These are phyloP conservation scores for Mytilinidion resinicola DNA, from an alignment of 495 filamentous ascomycete genomes.

Conservation along the genomic window DNA sequence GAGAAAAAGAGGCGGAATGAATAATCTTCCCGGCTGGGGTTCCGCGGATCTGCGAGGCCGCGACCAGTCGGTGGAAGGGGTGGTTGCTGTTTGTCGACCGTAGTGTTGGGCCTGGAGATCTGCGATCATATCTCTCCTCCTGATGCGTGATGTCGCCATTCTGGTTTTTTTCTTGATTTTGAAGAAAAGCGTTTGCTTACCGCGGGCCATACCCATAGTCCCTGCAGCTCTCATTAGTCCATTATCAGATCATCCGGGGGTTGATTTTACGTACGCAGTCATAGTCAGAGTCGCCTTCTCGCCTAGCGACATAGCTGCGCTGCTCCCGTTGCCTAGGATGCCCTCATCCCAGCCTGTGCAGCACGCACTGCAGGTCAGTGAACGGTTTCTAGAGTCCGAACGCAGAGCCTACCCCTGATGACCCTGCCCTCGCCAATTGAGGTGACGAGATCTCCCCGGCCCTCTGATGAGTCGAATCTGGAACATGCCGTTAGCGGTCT, in stretches of 20 bases:
- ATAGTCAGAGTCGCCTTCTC: constrained; percentile 29
- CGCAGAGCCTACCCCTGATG: constrained; percentile 22
- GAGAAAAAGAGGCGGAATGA: no score
- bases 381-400: not conserved
- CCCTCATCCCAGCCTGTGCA: constrained; percentile 32
- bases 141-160: no score
- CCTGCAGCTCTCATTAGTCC: constrained; percentile 6
- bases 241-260: not conserved
- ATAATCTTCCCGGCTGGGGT: no score
- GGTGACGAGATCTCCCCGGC: constrained; percentile 24
- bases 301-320: constrained; percentile 25
- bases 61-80: no score
- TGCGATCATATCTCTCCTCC: no score
- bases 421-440: constrained; percentile 24
- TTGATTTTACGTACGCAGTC: constrained; percentile 23
- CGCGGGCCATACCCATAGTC: constrained; percentile 27
- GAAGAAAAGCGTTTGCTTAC: constrained; percentile 14
- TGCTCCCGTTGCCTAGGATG: constrained; percentile 19
- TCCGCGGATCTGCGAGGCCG: no score
- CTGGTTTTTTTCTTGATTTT: not conserved
- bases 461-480: constrained; percentile 30
- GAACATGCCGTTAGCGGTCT: not conserved
- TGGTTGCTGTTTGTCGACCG: no score
- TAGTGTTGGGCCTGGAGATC: no score
- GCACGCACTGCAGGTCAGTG: constrained; percentile 9